Base-by-base conservation (phyloP, 305 asterid species). In the Fraxinus dipetala region DNA sequence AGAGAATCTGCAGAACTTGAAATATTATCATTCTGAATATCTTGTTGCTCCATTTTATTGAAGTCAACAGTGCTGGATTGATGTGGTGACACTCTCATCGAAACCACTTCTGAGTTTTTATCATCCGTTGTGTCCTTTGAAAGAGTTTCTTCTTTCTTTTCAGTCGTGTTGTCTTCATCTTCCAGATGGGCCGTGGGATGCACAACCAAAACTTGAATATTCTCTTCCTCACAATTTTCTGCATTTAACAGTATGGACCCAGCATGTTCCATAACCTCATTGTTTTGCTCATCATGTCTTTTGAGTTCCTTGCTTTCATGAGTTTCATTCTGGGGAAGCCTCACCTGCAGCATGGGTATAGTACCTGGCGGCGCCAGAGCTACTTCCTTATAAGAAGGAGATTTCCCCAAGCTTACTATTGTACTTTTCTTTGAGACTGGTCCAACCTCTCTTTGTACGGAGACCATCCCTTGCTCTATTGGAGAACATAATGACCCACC, bases 291-390 rank as follows among this genome's bases (percentile, higher is more conserved):
- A 76, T 83, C 92, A 79, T 80, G 84, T 84, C 85, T 87, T 77
- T 78, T 87, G 76, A 72, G 78, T 76, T 81, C 92, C 45, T 83
- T 87, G 43, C 65, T 76, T 54, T 82, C 59, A 61, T 84, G 85
- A 77, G 82, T 82, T 80, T 89, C 96, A 84, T 88, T 87, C 78
- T 81, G 87, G 56, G 91, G 87, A 83, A 72, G 88, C 82, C 89
- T 88, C 73, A 76, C 91, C 86, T 94, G 97, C 86, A 96, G 85
- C 91, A 90, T 89, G 65, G 93, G 88, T 84, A 96, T 90, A 84
- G 97, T 89, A 83, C 99, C 99, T 3, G 99, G 99, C 26, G 98
- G 99, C 61, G 99, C 99, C 85, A 96, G 85, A 79, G 99, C 98
- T 82, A 96, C 99, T 84, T 96, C 99, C 93, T 96, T 96, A 82